Evolutionary conservation across 2,329 filamentous ascomycete species (phyloP), one percentile per base, ranked within the genome.

Genomic region (Neodidymelliopsis sp.): DNA sequence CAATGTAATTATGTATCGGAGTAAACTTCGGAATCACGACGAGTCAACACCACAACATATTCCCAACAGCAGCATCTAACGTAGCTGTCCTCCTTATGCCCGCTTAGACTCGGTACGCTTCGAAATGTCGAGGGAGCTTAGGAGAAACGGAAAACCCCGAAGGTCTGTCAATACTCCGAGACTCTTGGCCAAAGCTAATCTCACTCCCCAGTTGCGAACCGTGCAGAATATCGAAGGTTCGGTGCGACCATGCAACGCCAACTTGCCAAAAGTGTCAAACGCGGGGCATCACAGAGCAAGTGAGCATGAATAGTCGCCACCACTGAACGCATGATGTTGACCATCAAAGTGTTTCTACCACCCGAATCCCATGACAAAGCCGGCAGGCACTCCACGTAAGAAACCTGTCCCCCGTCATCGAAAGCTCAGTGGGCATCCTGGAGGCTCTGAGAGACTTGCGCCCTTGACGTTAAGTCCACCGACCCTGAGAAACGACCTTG

Each of bases 291-390:
- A 53, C 53, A 16, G 68, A 68, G 10, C 67, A 67, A 69, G 66
- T 69, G 31, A 60, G 64, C 40, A 44, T 27, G 19, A 34, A n/a
- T 16, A 10, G 3, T 12, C 7, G 25, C 12, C 33, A 16, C 29
- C 15, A 23, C 27, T 8, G 5, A 4, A 4, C 18, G 19, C 30
- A 41, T 7, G 10, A 18, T 36, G 40, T 50, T 50, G 47, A 50
- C 47, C 28, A 27, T 7, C 10, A 24, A 42, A 71, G 63, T 72
- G 69, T 51, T 71, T 67, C 49, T 71, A 69, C 30, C 69, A 72
- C 51, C 68, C 68, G 10, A 66, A 64, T 23, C 68, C 69, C 3
- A 71, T 72, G 69, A 72, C 68, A 31, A 69, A 69, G 50, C 67
- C 69, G 2, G 60, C 63, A 13, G 68, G 68, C 6, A 69, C 67